A percentile compares a stretch with the other conserved stretches of the same genome.
Conservation (phyloP, 345 rosid species). For the Citrus medica region DNA sequence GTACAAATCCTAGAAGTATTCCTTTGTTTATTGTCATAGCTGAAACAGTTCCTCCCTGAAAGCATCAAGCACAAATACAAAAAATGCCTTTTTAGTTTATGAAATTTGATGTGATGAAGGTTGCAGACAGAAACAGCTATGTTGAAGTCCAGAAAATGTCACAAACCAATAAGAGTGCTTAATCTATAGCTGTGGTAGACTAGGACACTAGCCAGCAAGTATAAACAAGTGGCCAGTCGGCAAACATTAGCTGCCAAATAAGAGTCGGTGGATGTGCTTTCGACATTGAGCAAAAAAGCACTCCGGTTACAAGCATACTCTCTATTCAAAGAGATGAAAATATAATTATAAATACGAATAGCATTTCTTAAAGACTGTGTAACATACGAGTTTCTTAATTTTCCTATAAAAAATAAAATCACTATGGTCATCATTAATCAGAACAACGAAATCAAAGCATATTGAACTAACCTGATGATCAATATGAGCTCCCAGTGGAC, state of each 20-base stretch:
- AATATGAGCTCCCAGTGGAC: conserved; percentile 95
- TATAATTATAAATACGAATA: no score
- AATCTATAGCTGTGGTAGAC: no score
- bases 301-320: neutral
- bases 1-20: conserved; percentile 79
- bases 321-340: neutral
- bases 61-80: conserved; percentile 14
- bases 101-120: neutral
- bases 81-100: neutral
- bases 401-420: neutral
- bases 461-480: conserved; percentile 77
- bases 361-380: neutral
- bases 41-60: conserved; percentile 84
- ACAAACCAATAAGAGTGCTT: neutral
- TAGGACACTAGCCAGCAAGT: no score
- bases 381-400: neutral
- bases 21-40: conserved; percentile 93
- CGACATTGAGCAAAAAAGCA: neutral
- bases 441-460: neutral
- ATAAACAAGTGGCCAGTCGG: no score
- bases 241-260: no score
- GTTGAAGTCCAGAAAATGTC: neutral
- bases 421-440: neutral
- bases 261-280: no score
- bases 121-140: neutral